phyloP scores from a whole-genome alignment of 2,329 filamentous ascomycete genomes.

The Colletotrichum sp. region DNA sequence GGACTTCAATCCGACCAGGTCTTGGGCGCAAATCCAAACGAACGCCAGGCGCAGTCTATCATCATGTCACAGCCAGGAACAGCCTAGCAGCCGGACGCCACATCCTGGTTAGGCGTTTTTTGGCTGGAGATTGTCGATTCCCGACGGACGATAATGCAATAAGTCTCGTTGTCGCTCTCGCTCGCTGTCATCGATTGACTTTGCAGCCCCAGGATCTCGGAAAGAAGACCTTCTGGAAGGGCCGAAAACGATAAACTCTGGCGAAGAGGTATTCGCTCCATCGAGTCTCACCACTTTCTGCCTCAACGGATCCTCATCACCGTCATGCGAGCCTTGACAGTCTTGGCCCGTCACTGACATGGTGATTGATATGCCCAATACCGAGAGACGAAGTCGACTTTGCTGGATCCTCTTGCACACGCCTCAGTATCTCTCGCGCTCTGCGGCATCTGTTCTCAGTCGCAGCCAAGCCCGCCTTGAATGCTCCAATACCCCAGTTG shows the following conservation, averaged over 20 bases:
- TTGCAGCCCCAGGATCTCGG: neutral
- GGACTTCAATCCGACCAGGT: neutral
- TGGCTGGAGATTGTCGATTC: neutral
- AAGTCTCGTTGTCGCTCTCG: neutral
- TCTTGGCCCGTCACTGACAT: neutral
- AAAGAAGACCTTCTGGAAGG: neutral
- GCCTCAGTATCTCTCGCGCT: neutral
- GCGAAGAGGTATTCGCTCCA: neutral
- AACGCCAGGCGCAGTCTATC: neutral
- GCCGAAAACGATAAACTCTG: neutral
- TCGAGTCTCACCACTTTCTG: neutral
- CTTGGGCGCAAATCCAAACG: neutral
- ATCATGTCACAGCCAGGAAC: conserved; percentile 6
- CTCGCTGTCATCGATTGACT: conserved; percentile 7
- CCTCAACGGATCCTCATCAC: neutral
- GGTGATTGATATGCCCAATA: neutral
- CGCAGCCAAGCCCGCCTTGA: neutral
- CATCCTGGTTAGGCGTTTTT: neutral
- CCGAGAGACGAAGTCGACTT: neutral
- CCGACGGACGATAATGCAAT: neutral
- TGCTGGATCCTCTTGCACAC: neutral
- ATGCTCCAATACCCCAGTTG: neutral
- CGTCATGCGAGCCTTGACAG: neutral
- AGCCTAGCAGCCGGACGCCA: neutral
- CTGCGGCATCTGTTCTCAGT: neutral